Evolutionary conservation across 345 rosid genomes (phyloP), one percentile per base, ranked within the genome.

Genomic region (Ailanthus altissimus): DNA sequence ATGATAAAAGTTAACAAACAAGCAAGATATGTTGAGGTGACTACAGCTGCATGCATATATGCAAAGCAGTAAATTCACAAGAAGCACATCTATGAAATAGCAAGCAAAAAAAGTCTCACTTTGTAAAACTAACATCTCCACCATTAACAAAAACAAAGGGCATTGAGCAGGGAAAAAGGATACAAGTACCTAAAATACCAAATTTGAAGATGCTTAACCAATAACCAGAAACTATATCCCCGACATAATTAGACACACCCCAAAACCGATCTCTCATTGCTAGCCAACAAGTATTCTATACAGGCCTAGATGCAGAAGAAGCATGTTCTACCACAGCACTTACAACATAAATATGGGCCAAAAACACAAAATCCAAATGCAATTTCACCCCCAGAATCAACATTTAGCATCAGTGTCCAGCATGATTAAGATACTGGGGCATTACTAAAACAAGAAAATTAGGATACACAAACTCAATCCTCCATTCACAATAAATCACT

Each of bases 301-400:
- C 38, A 1, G 7, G 38, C 51, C 9, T 56, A 21, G 11, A 54
- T n/a, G 26, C n/a, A 50, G 21, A 54, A 21, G n/a, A 40, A 5
- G 18, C 63, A 54, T 2, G 74, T 71, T 71, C 42, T 21, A 14
- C 62, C 62, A 50, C 73, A 18, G 61, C 75, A 71, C 18, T 13
- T 38, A 49, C 49, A 56, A 21, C 51, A 38, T 56, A 13, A 38
- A 56, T 38, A 71, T 56, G 13, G 50, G n/a, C 62, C 62, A 47
- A 42, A 71, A 0, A 51, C n/a, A n/a, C 20, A 54, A 49, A 18
- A 36, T n/a, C 50, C 38, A 40, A 36, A 36, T 6, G 12, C 14
- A 38, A 8, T n/a, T 20, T 54, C 6, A 51, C 58, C 9, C 38
- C 38, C 38, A 32, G 38, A 32, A 32, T 32, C 38, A 32, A 32